phyloP scores from a whole-genome alignment of 2,329 filamentous ascomycete genomes.

The Talaromyces sp. region DNA sequence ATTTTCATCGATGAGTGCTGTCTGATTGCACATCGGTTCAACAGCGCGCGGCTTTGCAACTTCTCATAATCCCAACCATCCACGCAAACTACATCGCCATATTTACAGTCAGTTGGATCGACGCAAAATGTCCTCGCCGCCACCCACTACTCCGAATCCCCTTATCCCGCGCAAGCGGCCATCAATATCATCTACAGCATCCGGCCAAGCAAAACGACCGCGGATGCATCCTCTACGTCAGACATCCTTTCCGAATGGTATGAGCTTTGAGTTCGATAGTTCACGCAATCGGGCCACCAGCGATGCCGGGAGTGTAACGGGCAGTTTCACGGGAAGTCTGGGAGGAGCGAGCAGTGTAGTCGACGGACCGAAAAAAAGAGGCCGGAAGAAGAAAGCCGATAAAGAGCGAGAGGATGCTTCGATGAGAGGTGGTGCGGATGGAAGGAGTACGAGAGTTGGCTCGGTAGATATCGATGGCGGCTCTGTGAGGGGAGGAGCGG shows the following conservation, averaged over 20 bases:
- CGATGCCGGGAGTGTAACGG: conserved; percentile 42
- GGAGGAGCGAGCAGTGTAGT: conserved; percentile 36
- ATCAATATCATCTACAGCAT: conserved; percentile 39
- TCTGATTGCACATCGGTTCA: background rate
- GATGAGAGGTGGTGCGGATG: conserved; percentile 26
- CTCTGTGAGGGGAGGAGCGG: conserved; percentile 25
- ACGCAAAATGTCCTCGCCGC: conserved; percentile 39
- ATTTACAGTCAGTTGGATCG: background rate
- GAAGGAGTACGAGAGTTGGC: conserved; percentile 28
- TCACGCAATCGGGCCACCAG: conserved; percentile 33
- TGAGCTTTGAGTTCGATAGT: conserved; percentile 33
- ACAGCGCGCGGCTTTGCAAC: background rate
- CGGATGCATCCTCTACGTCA: conserved; percentile 48
- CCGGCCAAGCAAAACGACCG: conserved; percentile 32
- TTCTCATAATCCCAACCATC: background rate
- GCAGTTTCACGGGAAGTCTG: conserved; percentile 43
- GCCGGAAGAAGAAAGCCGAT: conserved; percentile 38
- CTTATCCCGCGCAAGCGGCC: conserved; percentile 41
- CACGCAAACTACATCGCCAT: background rate
- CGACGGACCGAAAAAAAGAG: conserved; percentile 32
- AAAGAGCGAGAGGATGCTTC: conserved; percentile 35
- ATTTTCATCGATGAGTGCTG: background rate
- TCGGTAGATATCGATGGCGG: conserved; percentile 32
- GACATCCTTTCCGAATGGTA: conserved; percentile 43
- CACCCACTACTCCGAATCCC: conserved; percentile 27